Evolutionary conservation across 495 filamentous ascomycete genomes (phyloP).

Genomic region (Tuber melanosporum): DNA sequence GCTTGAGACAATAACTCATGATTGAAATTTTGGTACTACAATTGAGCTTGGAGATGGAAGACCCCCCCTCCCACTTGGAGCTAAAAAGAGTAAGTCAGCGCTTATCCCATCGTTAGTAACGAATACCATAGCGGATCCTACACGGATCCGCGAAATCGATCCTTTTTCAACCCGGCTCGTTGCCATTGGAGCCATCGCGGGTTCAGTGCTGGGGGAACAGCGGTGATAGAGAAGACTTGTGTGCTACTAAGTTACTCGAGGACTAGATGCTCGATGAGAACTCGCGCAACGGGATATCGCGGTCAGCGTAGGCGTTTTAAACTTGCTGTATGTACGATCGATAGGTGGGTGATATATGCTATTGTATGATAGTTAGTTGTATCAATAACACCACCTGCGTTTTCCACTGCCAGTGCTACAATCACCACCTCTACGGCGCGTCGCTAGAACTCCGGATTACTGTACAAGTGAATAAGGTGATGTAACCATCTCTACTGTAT

Average conservation of each 20-base stretch:
- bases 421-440: background rate
- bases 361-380: background rate
- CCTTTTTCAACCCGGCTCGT: background rate
- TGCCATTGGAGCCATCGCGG: background rate
- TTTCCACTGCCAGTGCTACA: background rate
- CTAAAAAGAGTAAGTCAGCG: background rate
- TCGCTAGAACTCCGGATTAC: background rate
- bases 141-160: background rate
- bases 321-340: background rate
- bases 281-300: background rate
- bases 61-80: too few relatives aligned
- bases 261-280: too few relatives aligned
- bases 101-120: background rate
- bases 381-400: background rate
- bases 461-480: background rate
- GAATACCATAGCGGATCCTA: background rate
- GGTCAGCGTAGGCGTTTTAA: background rate
- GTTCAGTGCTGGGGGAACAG: too few relatives aligned
- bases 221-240: background rate
- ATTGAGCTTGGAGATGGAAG: too few relatives aligned
- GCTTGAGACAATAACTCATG: background rate
- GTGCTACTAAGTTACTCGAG: background rate
- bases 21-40: too few relatives aligned
- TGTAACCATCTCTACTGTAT: too few relatives aligned
- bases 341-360: background rate